Evolutionary conservation across 495 filamentous ascomycete genomes (phyloP), one percentile per base, ranked within the genome.

Genomic region (Podospora australis): DNA sequence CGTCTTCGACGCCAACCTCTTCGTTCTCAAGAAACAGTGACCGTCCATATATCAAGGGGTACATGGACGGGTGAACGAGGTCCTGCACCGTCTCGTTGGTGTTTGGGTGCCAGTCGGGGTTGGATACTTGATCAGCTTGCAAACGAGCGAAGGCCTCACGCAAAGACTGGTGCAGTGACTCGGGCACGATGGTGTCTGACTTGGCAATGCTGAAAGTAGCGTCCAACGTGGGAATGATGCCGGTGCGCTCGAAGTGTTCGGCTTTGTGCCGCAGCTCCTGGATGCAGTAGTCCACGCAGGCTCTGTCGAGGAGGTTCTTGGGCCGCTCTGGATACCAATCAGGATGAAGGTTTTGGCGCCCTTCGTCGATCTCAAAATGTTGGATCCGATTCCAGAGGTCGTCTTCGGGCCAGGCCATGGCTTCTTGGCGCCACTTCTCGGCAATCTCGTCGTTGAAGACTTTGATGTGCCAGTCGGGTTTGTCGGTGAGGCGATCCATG

Each of bases 61-160:
- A 84, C 39, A 83, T 62, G 6, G 79, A 81, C 1, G 80, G 81
- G 54, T 84, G 74, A 1, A 85, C 75, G 0, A 86, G 57, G 55
- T 85, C 68, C 6, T 80, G 65, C 0, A 85, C 82, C 52, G 70
- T 73, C 1, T 69, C 58, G 46, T 80, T 61, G 10, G 78, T 78
- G 3, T 68, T 58, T 0, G 80, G 80, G 46, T 81, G 78, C 69
- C 78, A 83, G 53, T 84, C 79, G 42, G 73, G 74, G 7, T 64
- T 39, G 0, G 57, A 47, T 13, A 59, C 59, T 29, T 78, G 70
- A 2, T 75, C 63, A 25, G 70, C 44, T 26, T 70, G 66, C 5
- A 82, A 57, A 25, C 36, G 49, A 16, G 44, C 46, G 23, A 67
- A 65, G 14, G 59, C 61, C 8, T 30, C 22, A 1, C 34, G 42